Evolutionary conservation across 768 basidiomycete species (phyloP), one percentile per base, ranked within the genome.

Genomic region (Nidula microcarpa): DNA sequence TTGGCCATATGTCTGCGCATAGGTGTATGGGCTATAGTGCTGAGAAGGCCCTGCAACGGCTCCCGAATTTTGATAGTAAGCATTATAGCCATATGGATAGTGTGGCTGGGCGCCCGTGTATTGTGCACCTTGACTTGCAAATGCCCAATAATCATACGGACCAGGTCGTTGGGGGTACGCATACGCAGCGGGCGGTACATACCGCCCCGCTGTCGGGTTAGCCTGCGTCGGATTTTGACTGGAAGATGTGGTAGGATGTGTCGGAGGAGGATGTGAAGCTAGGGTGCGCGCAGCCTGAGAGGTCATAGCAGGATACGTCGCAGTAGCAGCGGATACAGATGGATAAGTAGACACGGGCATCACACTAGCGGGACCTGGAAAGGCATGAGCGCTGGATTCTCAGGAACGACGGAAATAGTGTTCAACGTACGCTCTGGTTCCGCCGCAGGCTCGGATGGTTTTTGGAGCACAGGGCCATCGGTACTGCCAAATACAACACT

Each of bases 401-500:
- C 51, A n/a, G 7, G 16, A 11, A 43, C 33, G 8, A 39, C 33
- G 8, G 41, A 47, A 46, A 43, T 18, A 13, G 23, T 51, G 41
- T 18, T 46, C 9, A 41, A 69, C 81, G 72, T 68, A 83, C 82
- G 69, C 62, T 67, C 65, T 71, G 73, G 63, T 48, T 80, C 78
- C 37, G 71, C 61, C 9, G 71, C 70, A 32, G 76, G 67, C 57
- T 85, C 85, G 2, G 79, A 75, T 16, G 87, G 87, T 59, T 86
- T 89, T 63, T 88, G 87, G 50, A 79, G 79, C n/a, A 89, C 80
- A 51, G 84, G 82, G 4, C 74, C 80, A 46, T 88, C 87, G 1
- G 81, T 85, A 47, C 77, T 84, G n/a, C 87, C 89, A 54, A 90
- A 86, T 16, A 91, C 78, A 16, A 92, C 82, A 60, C 84, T 85